Base-by-base conservation (phyloP, 2,329 filamentous ascomycete species). In the Amesomyces nigricolor region DNA sequence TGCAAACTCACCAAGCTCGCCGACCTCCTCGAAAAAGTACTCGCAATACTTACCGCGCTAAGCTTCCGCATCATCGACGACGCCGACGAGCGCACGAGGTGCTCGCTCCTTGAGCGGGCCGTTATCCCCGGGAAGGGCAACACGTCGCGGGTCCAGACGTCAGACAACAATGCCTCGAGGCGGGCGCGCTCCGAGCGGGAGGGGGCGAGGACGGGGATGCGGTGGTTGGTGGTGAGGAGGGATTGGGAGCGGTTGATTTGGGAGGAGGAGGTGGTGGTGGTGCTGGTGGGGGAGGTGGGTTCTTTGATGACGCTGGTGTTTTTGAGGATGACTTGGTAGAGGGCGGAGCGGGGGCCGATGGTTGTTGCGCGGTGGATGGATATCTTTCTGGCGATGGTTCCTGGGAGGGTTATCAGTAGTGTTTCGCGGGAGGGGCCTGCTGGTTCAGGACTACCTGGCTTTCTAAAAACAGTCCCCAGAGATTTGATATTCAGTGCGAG, bases 31-130 rank as follows among this genome's bases (percentile, higher is more conserved):
- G 82, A 81, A 66, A 95, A 91, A 47, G 87, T 87, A 62, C 81
- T 86, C 13, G 88, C 80, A 61, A 94, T 87, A 68, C 86, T 91
- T 47, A 87, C 86, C 65, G 89, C 86, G 70, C 89, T 95, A 60
- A 96, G 79, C 68, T 91, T 95, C 51, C 91, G 82, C 74, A 96
- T 95, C 66, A 96, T 82, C 0, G 88, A 88, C 37, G 89, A 90
- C 11, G 91, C 88, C n/a, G 87, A 90, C 40, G 82, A 82, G 49
- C 88, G 80, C 46, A 94, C 85, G 3, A 89, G 75, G 65, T 88
- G 83, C 63, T 95, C 82, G 63, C 87, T 73, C 73, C 83, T 70
- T 68, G 82, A 69, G 73, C 84, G 70, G 71, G 69, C 76, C 32
- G 80, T 81, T 81, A 96, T 91, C 1, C 90, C 90, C 14, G 91